These are phyloP conservation scores for Periconia macrospinosa DNA, from an alignment of 2,329 filamentous ascomycete species.

Conservation along the genomic window DNA sequence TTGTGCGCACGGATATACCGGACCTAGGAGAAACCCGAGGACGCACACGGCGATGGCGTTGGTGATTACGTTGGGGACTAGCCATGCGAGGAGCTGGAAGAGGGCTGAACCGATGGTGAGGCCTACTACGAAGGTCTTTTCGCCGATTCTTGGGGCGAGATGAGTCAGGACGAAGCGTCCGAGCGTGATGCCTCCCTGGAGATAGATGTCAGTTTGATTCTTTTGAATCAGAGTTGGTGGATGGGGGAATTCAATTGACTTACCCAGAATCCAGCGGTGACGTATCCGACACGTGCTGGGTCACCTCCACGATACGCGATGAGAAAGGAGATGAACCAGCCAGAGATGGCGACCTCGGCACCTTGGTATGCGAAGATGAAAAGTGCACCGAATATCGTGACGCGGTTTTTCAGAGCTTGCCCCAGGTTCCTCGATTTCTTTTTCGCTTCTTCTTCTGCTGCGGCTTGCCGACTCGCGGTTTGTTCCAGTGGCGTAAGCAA, in stretches of 20 bases:
- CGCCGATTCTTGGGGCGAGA: constrained; percentile 68
- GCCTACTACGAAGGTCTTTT: constrained; percentile 68
- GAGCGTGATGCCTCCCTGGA: constrained; percentile 71
- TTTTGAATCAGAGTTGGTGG: neutral
- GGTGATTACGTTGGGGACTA: constrained; percentile 68
- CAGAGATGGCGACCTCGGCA: constrained; percentile 79
- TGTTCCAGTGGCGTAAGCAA: constrained; percentile 49
- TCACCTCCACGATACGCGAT: constrained; percentile 72
- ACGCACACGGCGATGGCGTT: constrained; percentile 56
- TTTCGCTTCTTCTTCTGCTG: constrained; percentile 35
- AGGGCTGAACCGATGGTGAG: constrained; percentile 63
- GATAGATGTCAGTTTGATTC: neutral
- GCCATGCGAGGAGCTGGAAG: constrained; percentile 79
- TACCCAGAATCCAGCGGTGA: constrained; percentile 69
- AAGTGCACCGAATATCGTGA: constrained; percentile 72
- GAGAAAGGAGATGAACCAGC: constrained; percentile 85
- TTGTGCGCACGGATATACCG: constrained; percentile 75
- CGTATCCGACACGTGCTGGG: constrained; percentile 74
- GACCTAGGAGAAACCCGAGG: constrained; percentile 74
- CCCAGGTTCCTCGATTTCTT: constrained; percentile 55
- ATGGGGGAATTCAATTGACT: constrained; percentile 33
- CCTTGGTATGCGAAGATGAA: constrained; percentile 90
- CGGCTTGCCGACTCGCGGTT: constrained; percentile 45
- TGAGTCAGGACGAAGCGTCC: constrained; percentile 73
- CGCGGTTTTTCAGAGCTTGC: constrained; percentile 53